These are phyloP conservation scores for Pisolithus tinctorius DNA, from an alignment of 768 basidiomycete species.

Conservation along the genomic window DNA sequence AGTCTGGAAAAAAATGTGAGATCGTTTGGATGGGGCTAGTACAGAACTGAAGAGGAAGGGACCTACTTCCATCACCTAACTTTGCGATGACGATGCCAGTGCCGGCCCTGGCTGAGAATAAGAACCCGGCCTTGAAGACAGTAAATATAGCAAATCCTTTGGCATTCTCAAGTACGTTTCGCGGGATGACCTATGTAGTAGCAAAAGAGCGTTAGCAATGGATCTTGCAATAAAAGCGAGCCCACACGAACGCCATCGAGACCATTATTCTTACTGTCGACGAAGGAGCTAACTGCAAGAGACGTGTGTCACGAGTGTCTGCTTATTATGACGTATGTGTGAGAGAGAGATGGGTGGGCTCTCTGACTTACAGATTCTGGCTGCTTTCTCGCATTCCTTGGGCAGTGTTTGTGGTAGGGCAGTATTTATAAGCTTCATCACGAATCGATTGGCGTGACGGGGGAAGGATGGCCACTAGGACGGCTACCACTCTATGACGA, in stretches of 20 bases:
- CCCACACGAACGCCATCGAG: slow-evolving; percentile 60
- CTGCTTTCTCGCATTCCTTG: slow-evolving; percentile 83
- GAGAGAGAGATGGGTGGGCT: too few species aligned
- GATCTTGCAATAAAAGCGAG: not conserved
- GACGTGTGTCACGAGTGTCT: not conserved
- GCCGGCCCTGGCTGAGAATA: slow-evolving; percentile 73
- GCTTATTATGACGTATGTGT: too few species aligned
- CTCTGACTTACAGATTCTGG: slow-evolving; percentile 65
- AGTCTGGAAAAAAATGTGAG: slow-evolving; percentile 58
- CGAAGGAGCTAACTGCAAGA: slow-evolving; percentile 70
- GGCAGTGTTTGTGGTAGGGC: slow-evolving; percentile 51
- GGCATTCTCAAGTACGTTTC: slow-evolving; percentile 48
- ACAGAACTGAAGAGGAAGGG: not conserved
- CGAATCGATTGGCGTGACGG: not conserved
- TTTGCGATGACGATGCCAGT: slow-evolving; percentile 86
- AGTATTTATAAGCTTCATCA: slow-evolving; percentile 41
- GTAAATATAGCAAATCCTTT: slow-evolving; percentile 88
- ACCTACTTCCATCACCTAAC: slow-evolving; percentile 74
- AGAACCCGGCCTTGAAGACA: slow-evolving; percentile 64
- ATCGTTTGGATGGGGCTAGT: not conserved
- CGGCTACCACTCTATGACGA: too few species aligned
- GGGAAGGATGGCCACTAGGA: not conserved
- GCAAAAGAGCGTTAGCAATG: not conserved
- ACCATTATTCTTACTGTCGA: slow-evolving; percentile 73
- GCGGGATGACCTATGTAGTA: slow-evolving; percentile 43